A percentile compares a stretch with the other conserved stretches of the same genome.
phyloP scores from a whole-genome alignment of 2,329 filamentous ascomycete species.

The Cladosporium phlei region DNA sequence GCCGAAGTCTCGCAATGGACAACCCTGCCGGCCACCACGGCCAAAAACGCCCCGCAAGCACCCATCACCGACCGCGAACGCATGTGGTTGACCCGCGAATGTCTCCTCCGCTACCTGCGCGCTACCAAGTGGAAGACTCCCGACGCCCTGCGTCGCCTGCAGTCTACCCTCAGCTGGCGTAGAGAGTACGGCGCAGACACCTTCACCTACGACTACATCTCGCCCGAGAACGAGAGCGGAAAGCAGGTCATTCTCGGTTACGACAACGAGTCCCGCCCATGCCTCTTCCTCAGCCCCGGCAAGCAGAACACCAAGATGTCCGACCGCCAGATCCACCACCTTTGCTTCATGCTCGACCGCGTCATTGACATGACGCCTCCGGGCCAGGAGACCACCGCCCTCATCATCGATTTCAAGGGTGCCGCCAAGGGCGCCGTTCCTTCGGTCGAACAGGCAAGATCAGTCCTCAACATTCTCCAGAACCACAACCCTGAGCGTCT shows the following conservation, averaged over 20 bases:
- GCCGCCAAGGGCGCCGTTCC: constrained; percentile 73
- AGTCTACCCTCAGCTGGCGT: constrained; percentile 78
- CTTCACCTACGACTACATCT: constrained; percentile 80
- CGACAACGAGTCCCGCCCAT: constrained; percentile 79
- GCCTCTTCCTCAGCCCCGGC: constrained; percentile 82
- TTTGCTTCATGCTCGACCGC: constrained; percentile 93
- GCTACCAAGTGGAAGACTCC: constrained; percentile 84
- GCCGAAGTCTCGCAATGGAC: constrained; percentile 66
- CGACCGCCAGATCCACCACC: constrained; percentile 82
- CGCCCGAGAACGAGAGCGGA: constrained; percentile 89
- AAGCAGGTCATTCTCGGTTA: constrained; percentile 89
- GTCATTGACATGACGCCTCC: constrained; percentile 82
- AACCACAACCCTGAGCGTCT: constrained; percentile 92
- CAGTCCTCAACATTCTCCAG: constrained; percentile 87
- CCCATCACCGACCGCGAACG: constrained; percentile 74
- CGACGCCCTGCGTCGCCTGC: constrained; percentile 73
- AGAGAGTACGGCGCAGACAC: constrained; percentile 80
- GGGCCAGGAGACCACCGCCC: constrained; percentile 76
- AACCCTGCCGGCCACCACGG: constrained; percentile 60
- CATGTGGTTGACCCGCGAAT: constrained; percentile 88
- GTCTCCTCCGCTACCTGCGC: constrained; percentile 84
- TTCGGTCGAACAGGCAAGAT: constrained; percentile 67
- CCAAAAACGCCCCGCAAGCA: constrained; percentile 53
- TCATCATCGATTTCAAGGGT: constrained; percentile 88
- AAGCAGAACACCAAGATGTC: constrained; percentile 87